Conservation (phyloP, 1,284 basidiomycete genomes). For the Trichosporon sp. region DNA sequence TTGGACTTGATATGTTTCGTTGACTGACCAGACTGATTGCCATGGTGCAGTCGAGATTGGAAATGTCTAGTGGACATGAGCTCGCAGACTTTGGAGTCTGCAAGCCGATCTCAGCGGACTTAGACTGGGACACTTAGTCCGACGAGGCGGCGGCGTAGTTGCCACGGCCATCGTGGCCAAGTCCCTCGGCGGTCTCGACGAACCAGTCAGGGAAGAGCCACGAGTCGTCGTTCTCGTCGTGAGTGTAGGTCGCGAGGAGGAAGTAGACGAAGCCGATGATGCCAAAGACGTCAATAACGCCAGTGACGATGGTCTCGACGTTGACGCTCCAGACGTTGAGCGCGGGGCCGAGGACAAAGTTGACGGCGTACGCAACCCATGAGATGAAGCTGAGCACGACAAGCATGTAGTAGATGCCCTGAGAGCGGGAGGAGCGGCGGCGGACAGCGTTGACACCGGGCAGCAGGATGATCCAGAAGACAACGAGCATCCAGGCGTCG, state of each 20-base stretch:
- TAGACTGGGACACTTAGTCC: not conserved
- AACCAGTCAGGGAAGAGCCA: slow-evolving; percentile 43
- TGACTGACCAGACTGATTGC: not conserved
- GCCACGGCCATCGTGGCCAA: slow-evolving; percentile 31
- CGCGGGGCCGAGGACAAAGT: slow-evolving; percentile 37
- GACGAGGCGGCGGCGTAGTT: slow-evolving; percentile 36
- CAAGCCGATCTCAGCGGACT: not conserved
- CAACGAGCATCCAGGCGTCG: slow-evolving; percentile 20
- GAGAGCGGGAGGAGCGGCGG: slow-evolving; percentile 27
- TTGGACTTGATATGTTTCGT: not conserved
- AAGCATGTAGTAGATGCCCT: slow-evolving; percentile 37
- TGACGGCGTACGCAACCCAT: slow-evolving; percentile 39
- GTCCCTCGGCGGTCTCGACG: slow-evolving; percentile 28
- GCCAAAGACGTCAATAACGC: slow-evolving; percentile 39
- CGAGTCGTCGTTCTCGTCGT: slow-evolving; percentile 38
- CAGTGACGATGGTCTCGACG: slow-evolving; percentile 43
- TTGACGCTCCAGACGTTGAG: slow-evolving; percentile 37
- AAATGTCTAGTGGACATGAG: not conserved
- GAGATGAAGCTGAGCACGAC: slow-evolving; percentile 28
- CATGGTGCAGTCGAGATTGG: not conserved
- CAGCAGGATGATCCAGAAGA: slow-evolving; percentile 35
- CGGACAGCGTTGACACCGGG: slow-evolving; percentile 33
- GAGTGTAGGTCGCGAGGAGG: slow-evolving; percentile 40
- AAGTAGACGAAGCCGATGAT: slow-evolving; percentile 41
- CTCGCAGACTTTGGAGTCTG: not conserved